Evolutionary conservation across 768 basidiomycete genomes (phyloP), one percentile per base, ranked within the genome.

Genomic region (Mycena polygramma): DNA sequence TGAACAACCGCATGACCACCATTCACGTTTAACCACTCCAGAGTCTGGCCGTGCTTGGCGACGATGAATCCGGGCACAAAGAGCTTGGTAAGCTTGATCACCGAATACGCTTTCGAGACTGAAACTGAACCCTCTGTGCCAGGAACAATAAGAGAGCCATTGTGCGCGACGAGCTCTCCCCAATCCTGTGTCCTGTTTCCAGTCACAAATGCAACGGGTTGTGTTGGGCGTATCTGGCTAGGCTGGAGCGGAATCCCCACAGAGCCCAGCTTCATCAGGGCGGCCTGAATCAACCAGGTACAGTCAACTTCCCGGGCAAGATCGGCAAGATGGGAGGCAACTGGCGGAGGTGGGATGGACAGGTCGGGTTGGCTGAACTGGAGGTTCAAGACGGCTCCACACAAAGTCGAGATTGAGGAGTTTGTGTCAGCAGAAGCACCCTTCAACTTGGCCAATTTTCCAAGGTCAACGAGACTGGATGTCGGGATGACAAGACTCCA

Each of bases 161-260:
- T 39, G 37, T 68, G 65, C 24, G n/a, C 58, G 9, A 57, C 63
- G 49, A 71, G 59, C 30, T 65, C 63, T 24, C 66, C 66, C 52
- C 37, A 51, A 26, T 66, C 73, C 35, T 52, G 46, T 26, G 66
- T 36, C 36, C 57, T 61, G n/a, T 66, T 49, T 10, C 58, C 51
- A 0, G 59, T 57, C 7, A 71, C 66, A 20, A 74, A 45, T 7
- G 70, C 57, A 14, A 74, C 66, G 22, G 55, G 73, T 48, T 74
- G 73, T 24, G 55, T 58, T 3, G 60, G 10, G 11, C 55, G 54
- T 14, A 66, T 17, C 22, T 74, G 55, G 20, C 20, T 57, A 3
- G 57, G 53, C 14, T 55, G 57, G 24, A 74, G 67, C 20, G 45
- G 66, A 1, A 71, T 41, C 2, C 73, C 70, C 7, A 72, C 68